Evolutionary conservation across 2,329 filamentous ascomycete genomes (phyloP).

Genomic region (Dactylellina cionopaga): DNA sequence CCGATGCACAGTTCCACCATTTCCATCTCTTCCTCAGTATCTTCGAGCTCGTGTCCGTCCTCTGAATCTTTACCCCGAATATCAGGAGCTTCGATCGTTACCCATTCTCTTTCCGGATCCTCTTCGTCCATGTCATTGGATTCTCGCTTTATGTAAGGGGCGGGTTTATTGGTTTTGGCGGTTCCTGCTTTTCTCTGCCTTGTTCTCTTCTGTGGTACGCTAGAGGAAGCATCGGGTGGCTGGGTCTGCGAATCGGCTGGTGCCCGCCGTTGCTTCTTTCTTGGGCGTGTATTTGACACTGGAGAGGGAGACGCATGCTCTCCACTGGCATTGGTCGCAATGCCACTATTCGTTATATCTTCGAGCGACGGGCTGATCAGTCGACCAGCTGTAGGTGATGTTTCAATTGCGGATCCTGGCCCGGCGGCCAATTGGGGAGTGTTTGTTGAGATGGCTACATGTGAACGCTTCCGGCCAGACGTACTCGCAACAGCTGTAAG

Average conservation of each 20-base stretch:
- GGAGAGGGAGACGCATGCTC: background rate
- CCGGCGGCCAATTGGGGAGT: no score
- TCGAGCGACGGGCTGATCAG: no score
- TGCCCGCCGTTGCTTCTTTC: slow-evolving; percentile 24
- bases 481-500: background rate
- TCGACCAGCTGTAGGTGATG: no score
- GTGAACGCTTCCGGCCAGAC: background rate
- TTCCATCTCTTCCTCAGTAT: slow-evolving; percentile 42
- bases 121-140: background rate
- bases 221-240: no score
- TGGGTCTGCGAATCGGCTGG: no score
- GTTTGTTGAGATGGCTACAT: background rate
- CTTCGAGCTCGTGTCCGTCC: background rate
- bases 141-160: no score
- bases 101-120: background rate
- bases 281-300: background rate
- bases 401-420: no score
- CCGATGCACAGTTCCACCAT: slow-evolving; percentile 64
- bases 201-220: no score
- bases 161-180: no score
- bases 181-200: no score
- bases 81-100: background rate
- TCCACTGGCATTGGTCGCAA: no score
- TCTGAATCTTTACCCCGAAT: background rate
- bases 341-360: no score